Evolutionary conservation across 495 filamentous ascomycete species (phyloP).

Genomic region (Bombardia bombarda): DNA sequence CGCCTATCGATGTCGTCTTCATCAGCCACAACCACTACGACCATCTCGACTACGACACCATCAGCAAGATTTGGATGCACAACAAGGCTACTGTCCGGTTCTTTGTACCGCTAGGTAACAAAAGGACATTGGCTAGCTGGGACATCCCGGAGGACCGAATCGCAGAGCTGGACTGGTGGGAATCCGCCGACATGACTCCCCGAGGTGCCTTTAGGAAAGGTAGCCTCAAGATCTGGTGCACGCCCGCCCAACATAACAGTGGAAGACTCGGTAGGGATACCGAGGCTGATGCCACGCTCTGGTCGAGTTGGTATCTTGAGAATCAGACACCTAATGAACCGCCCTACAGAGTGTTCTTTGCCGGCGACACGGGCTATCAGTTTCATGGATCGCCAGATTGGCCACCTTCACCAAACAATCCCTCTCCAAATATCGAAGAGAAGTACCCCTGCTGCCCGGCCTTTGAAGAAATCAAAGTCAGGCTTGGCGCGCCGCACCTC

Average conservation of each 20-base stretch:
- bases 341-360: conserved; percentile 19
- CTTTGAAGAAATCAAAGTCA: conserved; percentile 15
- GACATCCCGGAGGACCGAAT: conserved; percentile 34
- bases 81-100: conserved; percentile 29
- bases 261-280: conserved; percentile 24
- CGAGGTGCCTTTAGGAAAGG: conserved; percentile 8
- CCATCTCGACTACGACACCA: conserved; percentile 38
- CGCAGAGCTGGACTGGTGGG: conserved; percentile 47
- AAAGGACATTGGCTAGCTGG: conserved; percentile 25
- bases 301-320: conserved; percentile 47
- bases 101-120: conserved; percentile 35
- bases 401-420: conserved; percentile 14
- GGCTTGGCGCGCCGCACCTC: conserved; percentile 15
- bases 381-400: conserved; percentile 18
- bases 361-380: conserved; percentile 26
- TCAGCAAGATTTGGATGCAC: conserved; percentile 28
- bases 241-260: conserved; percentile 40
- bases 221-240: conserved; percentile 28
- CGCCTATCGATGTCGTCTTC: conserved; percentile 40
- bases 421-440: too few relatives aligned
- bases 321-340: not conserved
- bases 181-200: conserved; percentile 23
- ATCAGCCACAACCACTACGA: conserved; percentile 49
- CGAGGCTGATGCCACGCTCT: conserved; percentile 33
- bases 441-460: conserved; percentile 19